Conservation (phyloP, 768 basidiomycete genomes). For the Xerocomellus chrysenteron region DNA sequence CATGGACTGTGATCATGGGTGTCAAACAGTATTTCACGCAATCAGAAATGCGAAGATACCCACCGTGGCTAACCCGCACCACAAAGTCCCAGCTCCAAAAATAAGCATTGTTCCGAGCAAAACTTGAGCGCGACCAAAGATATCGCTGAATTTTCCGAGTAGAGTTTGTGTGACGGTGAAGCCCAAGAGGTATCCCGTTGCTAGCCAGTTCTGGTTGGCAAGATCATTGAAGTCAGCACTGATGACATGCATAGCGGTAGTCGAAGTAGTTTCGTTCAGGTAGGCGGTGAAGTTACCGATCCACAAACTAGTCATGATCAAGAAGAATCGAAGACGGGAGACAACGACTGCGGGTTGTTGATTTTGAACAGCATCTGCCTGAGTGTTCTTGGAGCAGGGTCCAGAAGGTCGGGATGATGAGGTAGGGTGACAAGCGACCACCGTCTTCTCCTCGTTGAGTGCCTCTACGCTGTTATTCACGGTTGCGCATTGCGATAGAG, state of each 20-base stretch:
- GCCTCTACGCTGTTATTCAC: constrained; percentile 28
- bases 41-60: not conserved
- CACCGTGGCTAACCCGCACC: constrained; percentile 35
- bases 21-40: constrained; percentile 3
- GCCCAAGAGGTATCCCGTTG: constrained; percentile 35
- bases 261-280: constrained; percentile 35
- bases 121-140: constrained; percentile 35
- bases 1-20: constrained; percentile 28
- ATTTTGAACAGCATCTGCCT: not conserved
- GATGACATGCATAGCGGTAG: constrained; percentile 38
- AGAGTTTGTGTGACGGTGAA: constrained; percentile 38
- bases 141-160: constrained; percentile 36
- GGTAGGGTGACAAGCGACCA: not conserved
- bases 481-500: constrained; percentile 33
- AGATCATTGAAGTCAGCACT: constrained; percentile 29
- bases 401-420: not conserved
- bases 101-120: constrained; percentile 37
- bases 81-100: constrained; percentile 33
- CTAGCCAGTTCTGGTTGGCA: constrained; percentile 36
- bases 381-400: not conserved
- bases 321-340: constrained; percentile 29
- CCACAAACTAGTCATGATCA: constrained; percentile 36
- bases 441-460: constrained; percentile 26
- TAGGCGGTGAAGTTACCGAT: constrained; percentile 37
- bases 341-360: constrained; percentile 30